These are phyloP conservation scores for Globisporangium apiculatum DNA, from an alignment of 352 stramenopile species.

Conservation along the genomic window DNA sequence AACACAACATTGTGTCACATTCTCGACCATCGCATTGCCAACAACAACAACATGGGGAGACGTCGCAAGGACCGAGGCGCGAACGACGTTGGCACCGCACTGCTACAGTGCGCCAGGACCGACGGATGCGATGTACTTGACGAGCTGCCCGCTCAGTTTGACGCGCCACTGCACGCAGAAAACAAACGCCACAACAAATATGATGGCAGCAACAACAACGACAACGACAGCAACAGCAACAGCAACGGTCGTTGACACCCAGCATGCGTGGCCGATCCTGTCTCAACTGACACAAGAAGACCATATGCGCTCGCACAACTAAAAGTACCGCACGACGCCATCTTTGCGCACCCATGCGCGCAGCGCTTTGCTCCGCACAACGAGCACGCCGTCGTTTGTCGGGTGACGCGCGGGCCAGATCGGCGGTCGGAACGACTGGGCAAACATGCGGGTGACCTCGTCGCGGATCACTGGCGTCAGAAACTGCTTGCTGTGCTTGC, in stretches of 20 bases:
- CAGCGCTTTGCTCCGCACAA: constrained; percentile 43
- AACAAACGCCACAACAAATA: neutral
- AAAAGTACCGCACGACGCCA: constrained; percentile 15
- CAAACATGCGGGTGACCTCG: constrained; percentile 45
- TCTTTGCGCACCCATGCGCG: constrained; percentile 49
- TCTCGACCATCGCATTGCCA: neutral
- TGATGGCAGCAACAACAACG: neutral
- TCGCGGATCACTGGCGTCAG: constrained; percentile 51
- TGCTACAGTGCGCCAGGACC: constrained; percentile 45
- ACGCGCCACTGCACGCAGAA: constrained; percentile 3
- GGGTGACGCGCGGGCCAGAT: constrained; percentile 45
- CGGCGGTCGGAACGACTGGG: constrained; percentile 34
- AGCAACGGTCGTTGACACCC: too few species aligned
- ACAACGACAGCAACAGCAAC: too few species aligned
- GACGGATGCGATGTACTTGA: constrained; percentile 28
- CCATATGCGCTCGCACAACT: neutral
- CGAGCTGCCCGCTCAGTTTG: constrained; percentile 18
- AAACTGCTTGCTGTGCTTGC: constrained; percentile 49
- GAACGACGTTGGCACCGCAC: constrained; percentile 22
- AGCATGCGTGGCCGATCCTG: too few species aligned
- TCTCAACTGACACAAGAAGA: too few species aligned
- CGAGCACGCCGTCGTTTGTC: constrained; percentile 50
- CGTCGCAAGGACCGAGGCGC: constrained; percentile 40
- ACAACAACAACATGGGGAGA: constrained; percentile 32
- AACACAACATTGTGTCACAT: too few species aligned